These are phyloP conservation scores for Podaxis sp. DNA, from an alignment of 768 basidiomycete genomes.

Conservation along the genomic window DNA sequence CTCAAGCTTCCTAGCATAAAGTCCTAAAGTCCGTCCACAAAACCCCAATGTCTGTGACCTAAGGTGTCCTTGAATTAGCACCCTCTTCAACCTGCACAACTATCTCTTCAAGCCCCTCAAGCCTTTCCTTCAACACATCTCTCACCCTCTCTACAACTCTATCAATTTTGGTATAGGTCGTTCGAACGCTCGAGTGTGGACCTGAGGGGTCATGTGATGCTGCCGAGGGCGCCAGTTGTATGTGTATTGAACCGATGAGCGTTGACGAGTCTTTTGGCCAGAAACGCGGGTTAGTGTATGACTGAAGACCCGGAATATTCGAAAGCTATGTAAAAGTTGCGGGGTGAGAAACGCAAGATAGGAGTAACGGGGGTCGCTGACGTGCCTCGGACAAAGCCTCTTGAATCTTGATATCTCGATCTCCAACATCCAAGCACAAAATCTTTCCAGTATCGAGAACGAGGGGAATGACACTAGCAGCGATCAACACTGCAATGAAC, in stretches of 20 bases:
- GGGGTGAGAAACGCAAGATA: constrained; percentile 19
- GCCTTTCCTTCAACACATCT: constrained; percentile 62
- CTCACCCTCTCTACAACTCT: constrained; percentile 78
- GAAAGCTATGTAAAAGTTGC: constrained; percentile 52
- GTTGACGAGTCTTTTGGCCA: constrained; percentile 93
- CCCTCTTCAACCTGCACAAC: constrained; percentile 80
- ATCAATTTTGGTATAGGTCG: constrained; percentile 63
- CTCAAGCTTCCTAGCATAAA: neutral
- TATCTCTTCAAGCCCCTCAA: constrained; percentile 84
- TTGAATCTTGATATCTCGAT: constrained; percentile 52
- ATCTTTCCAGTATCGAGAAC: constrained; percentile 92
- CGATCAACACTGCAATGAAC: constrained; percentile 94
- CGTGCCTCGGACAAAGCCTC: constrained; percentile 65
- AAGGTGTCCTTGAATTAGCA: neutral
- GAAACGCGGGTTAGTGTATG: constrained; percentile 81
- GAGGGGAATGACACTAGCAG: constrained; percentile 92
- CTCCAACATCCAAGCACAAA: constrained; percentile 82
- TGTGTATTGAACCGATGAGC: constrained; percentile 88
- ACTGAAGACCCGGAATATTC: constrained; percentile 75
- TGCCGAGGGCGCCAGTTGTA: constrained; percentile 73
- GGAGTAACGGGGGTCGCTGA: neutral
- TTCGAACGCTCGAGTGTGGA: constrained; percentile 46
- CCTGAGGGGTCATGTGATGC: constrained; percentile 55
- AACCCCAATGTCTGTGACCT: neutral
- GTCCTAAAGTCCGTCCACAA: neutral